Evolutionary conservation across 305 asterid species (phyloP), one percentile per base, ranked within the genome.

Genomic region (Solanum hybrid): DNA sequence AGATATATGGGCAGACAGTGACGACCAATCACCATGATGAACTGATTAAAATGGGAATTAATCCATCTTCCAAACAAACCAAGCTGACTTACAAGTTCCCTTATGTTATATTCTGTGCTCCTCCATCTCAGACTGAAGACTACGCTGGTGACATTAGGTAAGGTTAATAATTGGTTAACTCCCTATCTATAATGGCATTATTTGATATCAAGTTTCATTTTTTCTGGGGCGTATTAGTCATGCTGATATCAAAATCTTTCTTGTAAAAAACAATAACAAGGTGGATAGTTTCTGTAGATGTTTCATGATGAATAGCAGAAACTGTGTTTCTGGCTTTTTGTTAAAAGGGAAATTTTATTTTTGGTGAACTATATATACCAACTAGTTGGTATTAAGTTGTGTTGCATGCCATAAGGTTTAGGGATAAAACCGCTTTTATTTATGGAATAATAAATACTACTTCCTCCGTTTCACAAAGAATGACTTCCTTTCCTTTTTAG

Each of bases 71-170:
- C 24, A 96, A 95, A 92, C 98, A 94, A 90, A 92, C 92, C 88
- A 91, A 85, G 86, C 72, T 89, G 78, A 78, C 91, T 73, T 91
- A 92, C 37, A 95, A 95, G 94, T 95, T 95, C 90, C 98, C 99
- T 84, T 95, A 94, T 90, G 97, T 97, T 89, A 95, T 97, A 77
- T 97, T 96, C 92, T 97, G 99, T 92, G 99, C 99, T 89, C 99
- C 99, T 91, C 99, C 99, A 31, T 94, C 91, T 22, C 91, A 92
- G 87, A 94, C 90, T 90, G 78, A 91, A 22, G 98, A 97, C 92
- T 97, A 97, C 90, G 93, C 96, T 78, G 96, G 95, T 91, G 99
- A 97, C 90, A 94, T 96, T 80, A 94, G 97, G 99, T 96, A 91
- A 45, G 75, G 27, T 19, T 84, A 51, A 27, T 84, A 51, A 29